Evolutionary conservation across 2,329 filamentous ascomycete genomes (phyloP), one percentile per base, ranked within the genome.

Genomic region (Microcyclospora tardicrescens): DNA sequence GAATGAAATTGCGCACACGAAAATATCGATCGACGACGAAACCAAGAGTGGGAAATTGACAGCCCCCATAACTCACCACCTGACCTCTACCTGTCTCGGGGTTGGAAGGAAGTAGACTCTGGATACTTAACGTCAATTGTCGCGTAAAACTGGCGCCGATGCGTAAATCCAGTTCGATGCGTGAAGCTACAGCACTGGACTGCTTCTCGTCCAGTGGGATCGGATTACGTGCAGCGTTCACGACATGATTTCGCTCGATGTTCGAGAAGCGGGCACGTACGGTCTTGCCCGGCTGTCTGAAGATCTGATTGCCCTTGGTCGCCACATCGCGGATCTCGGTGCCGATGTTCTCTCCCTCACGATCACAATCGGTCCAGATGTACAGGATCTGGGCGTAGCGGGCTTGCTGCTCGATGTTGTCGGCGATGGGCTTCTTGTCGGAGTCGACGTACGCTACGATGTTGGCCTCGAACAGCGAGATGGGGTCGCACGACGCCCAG

Each of bases 311-410:
- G 9, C 75, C 79, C 53, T 77, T 77, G 34, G 70, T 67, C 5
- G 91, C 91, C 42, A 89, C 80, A 37, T 82, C 74, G 33, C 85
- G 79, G 43, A 98, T 89, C 59, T 98, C 89, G 30, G 81, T 73
- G 6, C 91, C 91, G 49, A 98, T 98, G 56, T 96, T 83, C 60
- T 98, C 91, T 28, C 91, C 91, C 68, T 98, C 91, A 39, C 87
- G 78, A 68, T 98, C 91, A 61, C 91, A 96, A 70, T 98, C 91
- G 1, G 91, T 98, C 91, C 91, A 98, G 51, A 98, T 95, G 60
- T 93, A 89, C 27, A 98, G 69, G 10, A 79, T 76, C 39, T 71
- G 73, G n/a, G 78, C 72, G 56, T 73, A 72, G 43, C 72, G 72
- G 13, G 91, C 89, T 59, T 93, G 80, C 1, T 72, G 66, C 49